A percentile compares a stretch with the other conserved stretches of the same genome.
Evolutionary conservation across 768 basidiomycete genomes (phyloP).

Genomic region (Lanmaoa rubissima): DNA sequence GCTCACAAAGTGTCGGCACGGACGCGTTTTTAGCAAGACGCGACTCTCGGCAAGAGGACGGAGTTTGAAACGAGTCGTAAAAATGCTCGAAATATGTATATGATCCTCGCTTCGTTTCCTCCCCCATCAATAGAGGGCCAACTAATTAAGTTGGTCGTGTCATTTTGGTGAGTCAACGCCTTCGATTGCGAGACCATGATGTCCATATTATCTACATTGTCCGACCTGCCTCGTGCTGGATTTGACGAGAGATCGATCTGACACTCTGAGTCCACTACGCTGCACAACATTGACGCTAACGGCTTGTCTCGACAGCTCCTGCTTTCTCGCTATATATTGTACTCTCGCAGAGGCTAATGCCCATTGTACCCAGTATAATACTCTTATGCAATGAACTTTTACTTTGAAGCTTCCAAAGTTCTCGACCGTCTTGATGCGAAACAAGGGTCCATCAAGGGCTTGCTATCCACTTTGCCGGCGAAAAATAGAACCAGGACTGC

Average conservation of each 20-base stretch:
- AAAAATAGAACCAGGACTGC: conserved; percentile 75
- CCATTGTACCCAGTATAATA: conserved; percentile 29
- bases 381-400: conserved; percentile 78
- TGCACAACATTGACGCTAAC: conserved; percentile 28
- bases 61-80: conserved; percentile 30
- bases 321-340: conserved; percentile 18
- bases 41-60: conserved; percentile 29
- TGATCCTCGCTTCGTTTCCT: not conserved
- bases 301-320: conserved; percentile 17
- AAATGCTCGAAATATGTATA: not conserved
- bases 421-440: conserved; percentile 86
- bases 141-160: not conserved
- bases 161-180: conserved; percentile 20
- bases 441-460: conserved; percentile 89
- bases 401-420: conserved; percentile 82
- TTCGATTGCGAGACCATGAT: conserved; percentile 44
- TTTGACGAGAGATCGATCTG: conserved; percentile 47
- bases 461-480: conserved; percentile 70
- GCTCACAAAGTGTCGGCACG: not conserved
- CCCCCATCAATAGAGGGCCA: not conserved
- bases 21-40: conserved; percentile 31
- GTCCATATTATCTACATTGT: conserved; percentile 89
- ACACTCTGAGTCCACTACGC: conserved; percentile 27
- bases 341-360: conserved; percentile 25
- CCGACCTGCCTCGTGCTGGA: conserved; percentile 53